A percentile compares a stretch with the other conserved stretches of the same genome.
These are phyloP conservation scores for Leccinellum albellum DNA, from an alignment of 768 basidiomycete genomes.

Conservation along the genomic window DNA sequence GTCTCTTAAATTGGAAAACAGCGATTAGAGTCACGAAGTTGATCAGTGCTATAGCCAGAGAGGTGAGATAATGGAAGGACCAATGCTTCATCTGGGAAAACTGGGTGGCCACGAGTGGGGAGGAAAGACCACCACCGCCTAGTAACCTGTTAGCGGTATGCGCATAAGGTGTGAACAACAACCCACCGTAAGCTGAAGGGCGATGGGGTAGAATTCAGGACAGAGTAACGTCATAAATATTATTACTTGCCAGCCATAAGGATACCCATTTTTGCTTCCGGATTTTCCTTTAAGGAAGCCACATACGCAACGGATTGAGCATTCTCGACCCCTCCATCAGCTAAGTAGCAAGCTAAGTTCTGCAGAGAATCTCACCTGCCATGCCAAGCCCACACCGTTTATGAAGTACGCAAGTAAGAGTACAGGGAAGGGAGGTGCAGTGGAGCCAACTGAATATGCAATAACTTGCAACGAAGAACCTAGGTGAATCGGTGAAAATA, in stretches of 20 bases:
- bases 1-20: conserved; percentile 62
- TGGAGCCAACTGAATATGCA: conserved; percentile 50
- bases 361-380: conserved; percentile 33
- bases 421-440: conserved; percentile 61
- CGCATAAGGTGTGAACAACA: neutral
- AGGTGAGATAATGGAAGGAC: conserved; percentile 44
- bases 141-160: neutral
- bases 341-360: neutral
- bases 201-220: neutral
- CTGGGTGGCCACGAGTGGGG: conserved; percentile 54
- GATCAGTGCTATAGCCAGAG: conserved; percentile 59
- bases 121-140: conserved; percentile 47
- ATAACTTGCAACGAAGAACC: conserved; percentile 51
- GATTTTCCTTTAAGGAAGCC: conserved; percentile 51
- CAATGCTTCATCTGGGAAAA: conserved; percentile 38
- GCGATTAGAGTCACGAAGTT: conserved; percentile 48
- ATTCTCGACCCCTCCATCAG: conserved; percentile 39
- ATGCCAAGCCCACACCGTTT: conserved; percentile 48
- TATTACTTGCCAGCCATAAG: conserved; percentile 43
- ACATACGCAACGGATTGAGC: conserved; percentile 73
- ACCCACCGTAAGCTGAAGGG: conserved; percentile 13
- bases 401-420: conserved; percentile 49
- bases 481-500: conserved; percentile 16
- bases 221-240: too few species aligned
- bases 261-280: conserved; percentile 65